A percentile compares a stretch with the other conserved stretches of the same genome.
Evolutionary conservation across 805 yeast genomes (phyloP).

Genomic region (Saccharomycopsis babjevae): DNA sequence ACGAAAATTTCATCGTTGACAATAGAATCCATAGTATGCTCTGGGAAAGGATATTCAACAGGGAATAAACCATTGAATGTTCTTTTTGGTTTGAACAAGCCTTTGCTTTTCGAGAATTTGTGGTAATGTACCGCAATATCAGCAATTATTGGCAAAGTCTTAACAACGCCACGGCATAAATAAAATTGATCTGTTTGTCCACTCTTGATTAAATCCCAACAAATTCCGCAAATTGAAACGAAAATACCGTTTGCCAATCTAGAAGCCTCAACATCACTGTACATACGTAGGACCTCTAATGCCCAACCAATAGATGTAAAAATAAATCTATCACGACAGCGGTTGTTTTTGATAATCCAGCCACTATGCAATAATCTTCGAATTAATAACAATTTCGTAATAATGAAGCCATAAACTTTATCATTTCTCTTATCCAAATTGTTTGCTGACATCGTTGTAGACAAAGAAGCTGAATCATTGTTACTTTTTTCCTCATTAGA

Average conservation of each 20-base stretch:
- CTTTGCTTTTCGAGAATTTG: slow-evolving; percentile 33
- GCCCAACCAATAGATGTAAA: slow-evolving; percentile 44
- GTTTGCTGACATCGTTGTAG: slow-evolving; percentile 2
- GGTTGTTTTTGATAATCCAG: slow-evolving; percentile 24
- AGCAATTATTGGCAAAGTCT: slow-evolving; percentile 46
- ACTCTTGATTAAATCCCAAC: slow-evolving; percentile 28
- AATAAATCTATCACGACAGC: slow-evolving; percentile 32
- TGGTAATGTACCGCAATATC: slow-evolving; percentile 42
- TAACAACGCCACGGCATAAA: slow-evolving; percentile 38
- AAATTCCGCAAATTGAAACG: slow-evolving; percentile 36
- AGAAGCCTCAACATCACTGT: slow-evolving; percentile 44
- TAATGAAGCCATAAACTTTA: slow-evolving; percentile 45
- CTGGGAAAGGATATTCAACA: slow-evolving; percentile 49
- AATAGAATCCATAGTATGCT: slow-evolving; percentile 59
- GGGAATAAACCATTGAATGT: slow-evolving; percentile 66
- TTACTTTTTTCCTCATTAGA: slow-evolving; percentile 27
- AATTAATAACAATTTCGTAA: slow-evolving; percentile 50
- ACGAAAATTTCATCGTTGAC: slow-evolving; percentile 60
- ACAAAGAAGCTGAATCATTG: slow-evolving; percentile 14
- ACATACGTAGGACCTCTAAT: slow-evolving; percentile 42
- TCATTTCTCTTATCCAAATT: slow-evolving; percentile 27
- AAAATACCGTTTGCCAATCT: slow-evolving; percentile 55
- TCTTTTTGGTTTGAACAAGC: slow-evolving; percentile 45
- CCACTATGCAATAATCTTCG: slow-evolving; percentile 40
- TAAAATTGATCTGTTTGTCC: slow-evolving; percentile 27